phyloP scores from a whole-genome alignment of 108 stramenopile species.

The Aurantiochytrium sp. region DNA sequence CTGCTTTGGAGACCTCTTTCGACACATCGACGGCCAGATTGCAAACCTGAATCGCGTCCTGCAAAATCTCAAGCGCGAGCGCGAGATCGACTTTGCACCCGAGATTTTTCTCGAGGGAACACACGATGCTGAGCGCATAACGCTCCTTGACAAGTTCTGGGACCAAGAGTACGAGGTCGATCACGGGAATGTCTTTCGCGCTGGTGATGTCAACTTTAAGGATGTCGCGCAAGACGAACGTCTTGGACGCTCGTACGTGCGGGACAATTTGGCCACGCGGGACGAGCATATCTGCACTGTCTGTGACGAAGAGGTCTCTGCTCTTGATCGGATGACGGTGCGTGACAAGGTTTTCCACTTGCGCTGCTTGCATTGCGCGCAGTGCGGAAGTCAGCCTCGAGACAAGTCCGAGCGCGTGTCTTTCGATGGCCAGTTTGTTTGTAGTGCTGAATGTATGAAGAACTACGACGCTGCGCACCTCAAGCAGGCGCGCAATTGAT shows the following conservation, averaged over 20 bases:
- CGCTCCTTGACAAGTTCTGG: slow-evolving; percentile 12
- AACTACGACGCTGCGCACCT: not conserved
- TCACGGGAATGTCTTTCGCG: not conserved
- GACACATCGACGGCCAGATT: not conserved
- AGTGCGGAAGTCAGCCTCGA: not conserved
- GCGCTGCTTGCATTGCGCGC: not conserved
- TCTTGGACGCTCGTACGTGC: not conserved
- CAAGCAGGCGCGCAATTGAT: not conserved
- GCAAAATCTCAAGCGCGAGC: not conserved
- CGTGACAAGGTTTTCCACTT: not conserved
- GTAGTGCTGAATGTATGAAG: not conserved
- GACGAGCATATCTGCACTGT: not conserved
- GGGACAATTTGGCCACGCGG: not conserved
- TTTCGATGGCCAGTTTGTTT: not conserved
- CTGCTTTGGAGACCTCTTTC: not conserved
- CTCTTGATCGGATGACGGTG: not conserved
- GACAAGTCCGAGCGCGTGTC: not conserved
- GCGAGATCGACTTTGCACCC: slow-evolving; percentile 5
- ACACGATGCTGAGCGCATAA: not conserved
- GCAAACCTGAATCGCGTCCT: slow-evolving; percentile 4
- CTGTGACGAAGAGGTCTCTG: not conserved
- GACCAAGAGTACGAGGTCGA: not conserved
- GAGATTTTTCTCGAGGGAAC: not conserved
- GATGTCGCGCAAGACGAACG: not conserved
- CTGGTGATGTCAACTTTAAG: not conserved